Evolutionary conservation across 192 early-diverging fungal genomes (phyloP).

Genomic region (Gaertneriomyces semiglobifer): DNA sequence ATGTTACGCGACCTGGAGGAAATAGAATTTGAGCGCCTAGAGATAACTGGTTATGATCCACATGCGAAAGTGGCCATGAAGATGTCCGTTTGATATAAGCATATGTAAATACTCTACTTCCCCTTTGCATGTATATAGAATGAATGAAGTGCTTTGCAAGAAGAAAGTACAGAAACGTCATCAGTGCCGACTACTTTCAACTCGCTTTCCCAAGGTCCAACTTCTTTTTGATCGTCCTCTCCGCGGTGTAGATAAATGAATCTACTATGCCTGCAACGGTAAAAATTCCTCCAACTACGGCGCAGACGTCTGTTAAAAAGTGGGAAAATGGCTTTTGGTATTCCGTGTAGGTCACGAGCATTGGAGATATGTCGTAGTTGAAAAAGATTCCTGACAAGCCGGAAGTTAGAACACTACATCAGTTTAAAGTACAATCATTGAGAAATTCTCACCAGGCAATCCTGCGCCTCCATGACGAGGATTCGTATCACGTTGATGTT

Average conservation of each 20-base stretch:
- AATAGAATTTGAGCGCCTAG: constrained; percentile 77
- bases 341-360: constrained; percentile 87
- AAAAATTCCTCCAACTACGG: constrained; percentile 90
- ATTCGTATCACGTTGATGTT: constrained; percentile 66
- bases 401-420: not conserved
- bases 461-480: constrained; percentile 15
- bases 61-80: constrained; percentile 86
- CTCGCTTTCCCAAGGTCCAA: constrained; percentile 75
- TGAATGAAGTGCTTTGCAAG: not conserved
- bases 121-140: not conserved
- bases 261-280: constrained; percentile 94
- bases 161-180: not conserved
- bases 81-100: constrained; percentile 70
- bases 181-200: not conserved
- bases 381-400: constrained; percentile 75
- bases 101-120: too few species aligned
- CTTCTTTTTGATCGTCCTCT: constrained; percentile 72
- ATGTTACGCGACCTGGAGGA: constrained; percentile 48
- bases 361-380: constrained; percentile 94
- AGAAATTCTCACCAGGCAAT: constrained; percentile 30
- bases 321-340: constrained; percentile 76
- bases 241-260: constrained; percentile 80
- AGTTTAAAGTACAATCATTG: not conserved
- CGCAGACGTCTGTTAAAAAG: constrained; percentile 86
- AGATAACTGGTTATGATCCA: constrained; percentile 78